A percentile compares a stretch with the other conserved stretches of the same genome.
These are phyloP conservation scores for Pseudozyma pruni DNA, from an alignment of 1,284 basidiomycete species.

Conservation along the genomic window DNA sequence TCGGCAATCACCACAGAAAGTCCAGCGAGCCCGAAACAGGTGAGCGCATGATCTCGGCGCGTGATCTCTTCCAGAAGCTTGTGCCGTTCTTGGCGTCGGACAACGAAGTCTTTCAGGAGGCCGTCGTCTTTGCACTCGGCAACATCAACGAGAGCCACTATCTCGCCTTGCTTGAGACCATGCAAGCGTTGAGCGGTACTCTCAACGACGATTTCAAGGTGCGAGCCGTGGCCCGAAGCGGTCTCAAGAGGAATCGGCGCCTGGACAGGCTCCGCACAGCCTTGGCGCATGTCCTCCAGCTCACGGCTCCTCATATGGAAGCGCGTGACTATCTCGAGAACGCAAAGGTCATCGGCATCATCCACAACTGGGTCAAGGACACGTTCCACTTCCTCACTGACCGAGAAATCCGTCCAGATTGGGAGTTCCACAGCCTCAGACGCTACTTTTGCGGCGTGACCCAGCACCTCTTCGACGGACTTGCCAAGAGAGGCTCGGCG, in stretches of 20 bases:
- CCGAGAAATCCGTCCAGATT: constrained; percentile 79
- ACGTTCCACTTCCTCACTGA: constrained; percentile 81
- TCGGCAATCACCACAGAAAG: constrained; percentile 78
- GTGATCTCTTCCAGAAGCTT: constrained; percentile 81
- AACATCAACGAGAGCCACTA: constrained; percentile 82
- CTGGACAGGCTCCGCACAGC: constrained; percentile 87
- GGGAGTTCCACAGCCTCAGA: constrained; percentile 82
- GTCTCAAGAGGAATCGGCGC: constrained; percentile 73
- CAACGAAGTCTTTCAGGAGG: constrained; percentile 82
- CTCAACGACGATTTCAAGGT: constrained; percentile 79
- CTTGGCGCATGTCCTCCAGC: constrained; percentile 87
- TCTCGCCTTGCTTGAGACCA: constrained; percentile 82
- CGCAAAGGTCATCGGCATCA: constrained; percentile 77
- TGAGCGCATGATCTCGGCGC: constrained; percentile 80
- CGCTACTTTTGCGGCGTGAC: constrained; percentile 90
- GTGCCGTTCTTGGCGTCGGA: constrained; percentile 88
- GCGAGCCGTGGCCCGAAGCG: constrained; percentile 59
- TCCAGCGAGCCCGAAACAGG: constrained; percentile 74
- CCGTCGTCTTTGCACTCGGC: constrained; percentile 86
- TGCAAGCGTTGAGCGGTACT: constrained; percentile 81
- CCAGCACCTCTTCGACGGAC: constrained; percentile 83
- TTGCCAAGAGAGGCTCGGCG: constrained; percentile 77
- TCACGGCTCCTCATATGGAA: constrained; percentile 82
- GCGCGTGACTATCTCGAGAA: constrained; percentile 78
- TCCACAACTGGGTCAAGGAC: constrained; percentile 85